Base-by-base conservation (phyloP, 1,284 basidiomycete species). In the Sporisorium scitamineum region DNA sequence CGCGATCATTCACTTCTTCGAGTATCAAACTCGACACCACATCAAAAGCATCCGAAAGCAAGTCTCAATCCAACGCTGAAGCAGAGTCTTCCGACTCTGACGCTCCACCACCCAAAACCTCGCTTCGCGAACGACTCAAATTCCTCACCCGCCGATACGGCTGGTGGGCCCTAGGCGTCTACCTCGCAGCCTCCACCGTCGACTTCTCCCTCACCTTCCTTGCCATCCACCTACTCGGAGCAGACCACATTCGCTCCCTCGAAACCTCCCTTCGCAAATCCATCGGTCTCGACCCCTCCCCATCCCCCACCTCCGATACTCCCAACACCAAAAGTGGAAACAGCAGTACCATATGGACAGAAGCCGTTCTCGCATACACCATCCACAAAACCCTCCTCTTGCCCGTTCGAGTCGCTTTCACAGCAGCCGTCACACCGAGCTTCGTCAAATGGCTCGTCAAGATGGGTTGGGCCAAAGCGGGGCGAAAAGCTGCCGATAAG, bases 371-470 rank as follows among this genome's bases (percentile, higher is more conserved):
- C 67, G 96, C 97, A 8, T 99, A 95, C 86, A 93, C 93, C 9
- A 91, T 99, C 59, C 96, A 99, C 89, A 99, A 99, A 87, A 97
- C 94, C 0, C 85, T 94, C 0, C 91, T 98, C 81, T 85, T 98
- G n/a, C 96, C 97, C 7, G 86, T 98, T 22, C 88, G 97, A 24
- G 90, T 97, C 0, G 95, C 94, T 0, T 86, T 96, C 70, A 97
- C 96, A 0, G 94, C 94, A 1, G 92, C 91, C 0, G 87, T 94
- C 65, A 97, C 95, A 1, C 95, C 95, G 0, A 89, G 89, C 78
- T 86, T 97, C 26, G 95, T 97, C 4, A 81, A 81, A 26, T 79
- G 76, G 76, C 64, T 84, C 39, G 71, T 80, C 27, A 74, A 54
- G 47, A 70, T 79, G 47, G 81, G 82, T 18, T 82, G 80, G 80